Conservation (phyloP, 768 basidiomycete genomes). For the Boletus sp. region DNA sequence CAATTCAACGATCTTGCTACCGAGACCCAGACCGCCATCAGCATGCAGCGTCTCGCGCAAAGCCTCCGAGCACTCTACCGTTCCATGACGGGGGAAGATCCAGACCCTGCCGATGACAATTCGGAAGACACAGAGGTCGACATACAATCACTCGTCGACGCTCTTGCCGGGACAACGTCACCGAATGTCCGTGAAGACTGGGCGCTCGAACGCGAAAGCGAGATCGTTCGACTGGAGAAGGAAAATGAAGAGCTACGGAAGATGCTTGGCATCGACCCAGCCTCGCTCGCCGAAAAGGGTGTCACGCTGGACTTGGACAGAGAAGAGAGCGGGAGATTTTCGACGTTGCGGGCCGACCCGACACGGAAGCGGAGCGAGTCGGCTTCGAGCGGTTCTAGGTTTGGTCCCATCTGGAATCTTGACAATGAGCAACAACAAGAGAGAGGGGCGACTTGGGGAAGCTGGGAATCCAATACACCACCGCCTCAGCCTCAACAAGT, state of each 20-base stretch:
- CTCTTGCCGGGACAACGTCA: conserved; percentile 41
- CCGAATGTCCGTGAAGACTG: conserved; percentile 64
- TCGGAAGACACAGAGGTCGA: conserved; percentile 38
- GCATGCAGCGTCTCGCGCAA: conserved; percentile 70
- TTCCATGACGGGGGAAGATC: conserved; percentile 63
- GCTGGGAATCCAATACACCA: conserved; percentile 28
- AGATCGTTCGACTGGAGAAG: conserved; percentile 75
- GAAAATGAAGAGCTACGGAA: conserved; percentile 82
- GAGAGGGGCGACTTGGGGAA: conserved; percentile 17
- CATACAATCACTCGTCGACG: conserved; percentile 42
- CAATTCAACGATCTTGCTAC: conserved; percentile 55
- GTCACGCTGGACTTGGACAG: conserved; percentile 47
- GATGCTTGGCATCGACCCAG: conserved; percentile 71
- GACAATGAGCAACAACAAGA: conserved; percentile 32
- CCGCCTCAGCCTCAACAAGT: conserved; percentile 33
- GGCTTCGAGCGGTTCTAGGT: conserved; percentile 19
- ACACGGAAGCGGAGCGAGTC: conserved; percentile 30
- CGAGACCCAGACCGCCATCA: conserved; percentile 58
- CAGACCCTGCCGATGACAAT: conserved; percentile 27
- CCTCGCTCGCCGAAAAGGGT: conserved; percentile 50
- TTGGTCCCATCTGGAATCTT: conserved; percentile 27
- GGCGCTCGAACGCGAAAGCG: conserved; percentile 83
- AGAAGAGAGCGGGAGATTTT: conserved; percentile 43
- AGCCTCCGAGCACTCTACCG: conserved; percentile 71
- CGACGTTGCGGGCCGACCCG: conserved; percentile 18